Base-by-base conservation (phyloP, 495 filamentous ascomycete genomes). In the Polyplosphaeria fusca region DNA sequence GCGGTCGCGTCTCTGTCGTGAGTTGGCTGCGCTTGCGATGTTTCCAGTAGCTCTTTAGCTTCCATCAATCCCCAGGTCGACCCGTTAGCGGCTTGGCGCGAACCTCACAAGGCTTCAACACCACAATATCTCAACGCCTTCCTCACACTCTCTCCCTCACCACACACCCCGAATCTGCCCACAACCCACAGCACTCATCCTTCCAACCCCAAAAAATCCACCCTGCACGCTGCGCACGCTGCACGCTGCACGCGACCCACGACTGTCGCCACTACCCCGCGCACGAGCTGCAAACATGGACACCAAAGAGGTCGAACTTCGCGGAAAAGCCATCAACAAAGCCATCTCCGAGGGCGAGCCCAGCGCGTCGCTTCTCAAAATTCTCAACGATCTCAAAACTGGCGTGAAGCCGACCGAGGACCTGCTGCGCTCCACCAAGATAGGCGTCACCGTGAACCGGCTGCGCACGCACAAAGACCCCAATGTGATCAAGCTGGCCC, bases 371-470 rank as follows among this genome's bases (percentile, higher is more conserved):
- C 76, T 95, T 47, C 69, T 91, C 25, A 70, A 73, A 20, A 77
- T 97, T 27, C 75, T 98, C 30, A 84, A 86, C 61, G 81, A 84
- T 5, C 77, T 98, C 35, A 86, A 88, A 72, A 82, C 81, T 56
- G 87, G 85, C 5, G 81, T 92, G 14, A 77, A 77, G 24, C 84
- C 91, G n/a, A 89, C 88, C 13, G 94, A 98, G 72, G 89, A 95
- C 46, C 79, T 96, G 45, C 77, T 90, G 52, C 78, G 86, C 72
- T 83, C 85, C n/a, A 97, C 92, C 19, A 89, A 86, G 60, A 89
- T 95, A 43, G 93, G 93, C 58, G 84, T 95, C 62, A 79, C 87
- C 2, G 87, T 97, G 58, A 91, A 92, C 70, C 88, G 86, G 65
- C 79, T 90, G 52, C 86, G 91, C 65, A 75, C 78, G 26, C 82